Evolutionary conservation across 805 yeast genomes (phyloP), one percentile per base, ranked within the genome.

Genomic region (Zygosaccharomyces bisporus): DNA sequence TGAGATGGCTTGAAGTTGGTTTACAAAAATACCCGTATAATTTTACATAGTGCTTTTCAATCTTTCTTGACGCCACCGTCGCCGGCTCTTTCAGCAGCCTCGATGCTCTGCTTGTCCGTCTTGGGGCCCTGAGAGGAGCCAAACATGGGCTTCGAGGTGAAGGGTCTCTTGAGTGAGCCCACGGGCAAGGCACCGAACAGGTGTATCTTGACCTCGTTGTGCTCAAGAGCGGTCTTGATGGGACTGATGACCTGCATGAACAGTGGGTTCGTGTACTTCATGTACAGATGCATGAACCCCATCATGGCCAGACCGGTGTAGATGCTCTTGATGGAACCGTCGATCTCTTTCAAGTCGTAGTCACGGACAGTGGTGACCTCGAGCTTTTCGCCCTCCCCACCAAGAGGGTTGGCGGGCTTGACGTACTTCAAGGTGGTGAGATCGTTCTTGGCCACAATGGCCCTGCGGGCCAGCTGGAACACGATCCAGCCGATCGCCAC

Each of bases 261-360:
- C 65, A 93, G 78, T 48, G 99, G 99, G 72, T 93, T 89, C 68
- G 97, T 89, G 77, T 88, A 93, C 71, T 88, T 85, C 95, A 93
- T 80, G 80, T 91, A 91, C 51, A 93, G 63, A 70, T 93, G 99
- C 98, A 91, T 90, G 81, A 91, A 86, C 19, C 84, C 95, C 90
- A 93, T 90, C 95, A 93, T 88, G 59, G 95, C 96, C 56, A 90
- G 64, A 53, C 95, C 85, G 52, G 95, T 86, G 75, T 83, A 81
- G 55, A 88, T 78, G 53, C 95, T 80, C 70, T 86, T 88, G 68
- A 90, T 76, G 48, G 88, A 81, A 41, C 79, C 49, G 67, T 86
- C 81, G 50, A 91, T 77, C 73, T 91, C 96, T 63, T 81, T 76
- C 66, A 90, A 77, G 69, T 93, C 99, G 74, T 93, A 93, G 58